Evolutionary conservation across 805 yeast genomes (phyloP).

Genomic region (Saturnispora zaruensis): DNA sequence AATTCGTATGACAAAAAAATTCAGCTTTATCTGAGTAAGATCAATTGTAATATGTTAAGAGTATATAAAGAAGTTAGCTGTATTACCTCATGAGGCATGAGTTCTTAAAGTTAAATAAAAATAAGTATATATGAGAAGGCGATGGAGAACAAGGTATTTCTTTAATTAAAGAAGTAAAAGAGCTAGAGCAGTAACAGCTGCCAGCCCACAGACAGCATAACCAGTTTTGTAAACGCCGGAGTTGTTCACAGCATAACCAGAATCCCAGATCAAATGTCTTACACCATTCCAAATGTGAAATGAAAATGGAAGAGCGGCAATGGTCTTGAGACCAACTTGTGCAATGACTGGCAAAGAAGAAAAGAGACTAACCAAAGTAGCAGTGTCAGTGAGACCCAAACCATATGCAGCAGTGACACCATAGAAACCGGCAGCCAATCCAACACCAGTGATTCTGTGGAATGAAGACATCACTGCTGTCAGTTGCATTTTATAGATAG

Average conservation of each 20-base stretch:
- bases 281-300: conserved; percentile 82
- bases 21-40: neutral
- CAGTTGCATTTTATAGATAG: conserved; percentile 85
- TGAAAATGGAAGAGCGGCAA: conserved; percentile 73
- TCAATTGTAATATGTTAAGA: neutral
- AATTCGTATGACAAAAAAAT: neutral
- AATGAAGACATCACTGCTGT: conserved; percentile 72
- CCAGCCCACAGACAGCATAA: conserved; percentile 65
- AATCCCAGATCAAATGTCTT: conserved; percentile 93
- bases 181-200: conserved; percentile 50
- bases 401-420: conserved; percentile 71
- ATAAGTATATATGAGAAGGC: neutral
- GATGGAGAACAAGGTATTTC: neutral
- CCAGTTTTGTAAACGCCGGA: conserved; percentile 93
- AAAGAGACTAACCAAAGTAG: conserved; percentile 43
- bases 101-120: neutral
- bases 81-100: neutral
- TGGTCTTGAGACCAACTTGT: conserved; percentile 58
- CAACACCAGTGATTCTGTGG: conserved; percentile 86
- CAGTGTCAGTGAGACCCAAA: conserved; percentile 51
- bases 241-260: conserved; percentile 68
- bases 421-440: conserved; percentile 71
- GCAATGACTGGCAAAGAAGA: conserved; percentile 56
- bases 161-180: conserved; percentile 34
- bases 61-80: neutral